Percentiles rank a stretch among this genome's conserved stretches.
Conservation (phyloP, 768 basidiomycete genomes). For the Boletus tomentosulus region DNA sequence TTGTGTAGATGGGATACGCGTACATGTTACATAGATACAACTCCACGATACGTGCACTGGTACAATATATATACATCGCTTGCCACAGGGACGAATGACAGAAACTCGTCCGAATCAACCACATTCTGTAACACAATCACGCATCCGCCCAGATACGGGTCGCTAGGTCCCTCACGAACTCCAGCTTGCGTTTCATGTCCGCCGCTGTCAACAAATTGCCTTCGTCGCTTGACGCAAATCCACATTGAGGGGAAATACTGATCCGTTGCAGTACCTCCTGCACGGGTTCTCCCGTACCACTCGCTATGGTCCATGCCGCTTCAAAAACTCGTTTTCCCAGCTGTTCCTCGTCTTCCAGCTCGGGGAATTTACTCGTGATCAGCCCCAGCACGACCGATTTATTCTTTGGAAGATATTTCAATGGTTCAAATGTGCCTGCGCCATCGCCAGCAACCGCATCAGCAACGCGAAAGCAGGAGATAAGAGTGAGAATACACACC, state of each 20-base stretch:
- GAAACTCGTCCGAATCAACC: not conserved
- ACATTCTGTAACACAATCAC: not conserved
- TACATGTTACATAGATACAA: not conserved
- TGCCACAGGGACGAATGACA: not conserved
- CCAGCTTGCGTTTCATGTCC: constrained; percentile 31
- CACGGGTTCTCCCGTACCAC: constrained; percentile 33
- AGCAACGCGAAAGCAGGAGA: not conserved
- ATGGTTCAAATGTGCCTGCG: constrained; percentile 23
- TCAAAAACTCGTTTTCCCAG: constrained; percentile 39
- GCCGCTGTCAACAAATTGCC: constrained; percentile 39
- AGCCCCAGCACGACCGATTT: constrained; percentile 42
- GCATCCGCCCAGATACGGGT: constrained; percentile 33
- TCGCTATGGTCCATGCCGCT: constrained; percentile 41
- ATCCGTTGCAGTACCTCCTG: constrained; percentile 39
- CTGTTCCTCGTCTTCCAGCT: constrained; percentile 40
- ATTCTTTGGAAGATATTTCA: constrained; percentile 20
- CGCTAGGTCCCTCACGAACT: constrained; percentile 35
- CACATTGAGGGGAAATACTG: constrained; percentile 48
- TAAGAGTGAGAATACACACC: constrained; percentile 20
- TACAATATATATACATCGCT: not conserved
- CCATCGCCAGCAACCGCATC: not conserved
- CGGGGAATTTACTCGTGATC: constrained; percentile 41
- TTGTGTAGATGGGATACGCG: not conserved
- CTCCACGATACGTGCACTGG: not conserved
- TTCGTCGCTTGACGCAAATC: constrained; percentile 45